These are phyloP conservation scores for Thalassiosira oceanica DNA, from an alignment of 352 stramenopile genomes.

Conservation along the genomic window DNA sequence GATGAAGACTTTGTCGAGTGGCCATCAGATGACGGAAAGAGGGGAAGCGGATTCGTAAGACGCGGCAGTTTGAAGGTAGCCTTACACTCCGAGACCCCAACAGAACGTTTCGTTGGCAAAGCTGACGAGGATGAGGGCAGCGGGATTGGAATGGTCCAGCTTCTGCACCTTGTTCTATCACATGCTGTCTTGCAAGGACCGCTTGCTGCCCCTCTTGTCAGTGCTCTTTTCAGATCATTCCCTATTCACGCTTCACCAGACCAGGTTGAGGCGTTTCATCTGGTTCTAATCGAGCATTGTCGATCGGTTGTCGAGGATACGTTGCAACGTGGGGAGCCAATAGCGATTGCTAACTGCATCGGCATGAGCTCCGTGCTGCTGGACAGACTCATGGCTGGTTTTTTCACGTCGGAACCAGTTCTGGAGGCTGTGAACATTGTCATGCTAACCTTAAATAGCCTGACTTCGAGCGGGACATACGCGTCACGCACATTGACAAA, in stretches of 20 bases:
- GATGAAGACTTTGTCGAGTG: constrained; percentile 35
- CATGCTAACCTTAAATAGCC: constrained; percentile 57
- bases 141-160: constrained; percentile 69
- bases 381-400: constrained; percentile 73
- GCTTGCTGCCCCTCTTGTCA: constrained; percentile 65
- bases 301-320: constrained; percentile 68
- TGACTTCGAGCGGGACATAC: constrained; percentile 62
- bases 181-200: constrained; percentile 65
- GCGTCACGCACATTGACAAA: constrained; percentile 57
- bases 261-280: constrained; percentile 79
- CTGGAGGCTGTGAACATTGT: constrained; percentile 66
- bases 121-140: constrained; percentile 30
- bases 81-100: constrained; percentile 39
- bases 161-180: constrained; percentile 72
- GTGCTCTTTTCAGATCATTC: constrained; percentile 74
- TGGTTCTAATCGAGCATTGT: constrained; percentile 78
- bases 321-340: constrained; percentile 63
- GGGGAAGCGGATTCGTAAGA: constrained; percentile 8
- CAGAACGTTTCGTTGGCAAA: constrained; percentile 68
- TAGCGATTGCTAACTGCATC: constrained; percentile 76
- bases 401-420: constrained; percentile 73
- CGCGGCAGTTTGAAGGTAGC: constrained; percentile 47
- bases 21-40: constrained; percentile 6
- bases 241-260: constrained; percentile 76
- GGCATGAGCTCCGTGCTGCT: constrained; percentile 75